Evolutionary conservation across 371 early-diverging fungal species (phyloP), one percentile per base, ranked within the genome.

Genomic region (Mortierella sp.): DNA sequence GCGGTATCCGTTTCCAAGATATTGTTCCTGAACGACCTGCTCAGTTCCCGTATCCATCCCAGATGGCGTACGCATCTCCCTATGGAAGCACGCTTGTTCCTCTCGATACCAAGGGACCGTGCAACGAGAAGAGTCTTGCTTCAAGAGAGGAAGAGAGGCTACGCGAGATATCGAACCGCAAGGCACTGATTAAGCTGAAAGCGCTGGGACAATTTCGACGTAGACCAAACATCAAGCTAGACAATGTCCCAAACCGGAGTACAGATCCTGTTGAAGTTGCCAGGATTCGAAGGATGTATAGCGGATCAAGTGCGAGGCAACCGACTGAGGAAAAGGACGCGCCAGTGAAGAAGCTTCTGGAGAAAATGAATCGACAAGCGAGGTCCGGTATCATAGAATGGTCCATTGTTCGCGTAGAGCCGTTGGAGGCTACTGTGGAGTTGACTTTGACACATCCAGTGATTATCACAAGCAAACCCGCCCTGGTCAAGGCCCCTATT

Each of bases 231-330:
- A 45, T 61, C 23, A 62, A 34, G 0, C 68, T 50, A n/a, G 13
- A 50, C 14, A 39, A 31, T 61, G 54, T 54, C 0, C 47, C 61
- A 3, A 57, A 41, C 21, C 68, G 68, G 10, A 46, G 3, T 9
- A 61, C 50, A 0, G 57, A 61, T 23, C 62, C 68, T 3, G 62
- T 62, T 0, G 62, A 68, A 24, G 68, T 68, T 7, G 62, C 58
- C 10, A 68, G 68, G 39, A 56, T 68, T 39, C 57, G 68, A 28
- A 45, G 67, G 2, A 41, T 42, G 18, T 55, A 61, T 26, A 47
- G 13, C 16, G 39, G 16, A 39, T 47, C 64, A 23, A 46, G 30
- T 18, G 23, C 14, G 18, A 10, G 13, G 24, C 34, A 10, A 34
- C 34, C 34, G 10, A 34, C 34, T 8, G 34, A 41, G 16, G 30